Base-by-base conservation (phyloP, 1,284 basidiomycete genomes). In the Apiotrichum brassicae region DNA sequence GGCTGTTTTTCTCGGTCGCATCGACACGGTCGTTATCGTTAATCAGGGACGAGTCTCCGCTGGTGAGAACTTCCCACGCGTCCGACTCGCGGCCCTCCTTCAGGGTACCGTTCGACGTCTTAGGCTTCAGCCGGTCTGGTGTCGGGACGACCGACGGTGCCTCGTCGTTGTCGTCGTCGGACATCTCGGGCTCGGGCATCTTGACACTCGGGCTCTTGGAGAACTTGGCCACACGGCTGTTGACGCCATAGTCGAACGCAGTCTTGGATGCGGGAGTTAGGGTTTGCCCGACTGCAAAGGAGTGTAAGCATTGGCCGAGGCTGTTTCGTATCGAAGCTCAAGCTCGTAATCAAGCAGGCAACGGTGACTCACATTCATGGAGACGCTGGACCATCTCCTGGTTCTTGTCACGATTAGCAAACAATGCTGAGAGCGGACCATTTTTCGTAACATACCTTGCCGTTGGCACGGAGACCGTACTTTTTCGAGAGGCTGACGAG, bases 401-500 rank as follows among this genome's bases (percentile, higher is more conserved):
- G 46, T 70, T 71, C 70, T 71, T 41, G 23, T 9, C 19, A 16
- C 5, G 1, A 23, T 57, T 46, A 56, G 56, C n/a, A n/a, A n/a
- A n/a, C n/a, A n/a, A n/a, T n/a, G n/a, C 23, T 33, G 19, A 20
- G 9, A 42, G 20, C 5, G 8, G n/a, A 38, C n/a, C 25, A 14
- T 13, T 14, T 6, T 23, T 12, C 11, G 24, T 12, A 13, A 51
- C 63, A 41, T 18, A 71, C 70, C 63, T 73, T 73, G 20, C 71
- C 71, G 45, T 60, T 66, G 5, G 70, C 68, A 48, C 61, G 70
- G 39, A 72, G 61, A 8, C 63, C 64, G 53, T 70, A 71, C 44
- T 63, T 59, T 53, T 70, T 70, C 16, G 69, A 72, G 6, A 73
- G 49, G 18, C 65, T 66, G 4, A 71, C 56, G 13, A 73, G 65